Percentiles rank a stretch among this genome's conserved stretches.
phyloP scores from a whole-genome alignment of 345 rosid genomes.

The Bruguiera gymnorhiza region DNA sequence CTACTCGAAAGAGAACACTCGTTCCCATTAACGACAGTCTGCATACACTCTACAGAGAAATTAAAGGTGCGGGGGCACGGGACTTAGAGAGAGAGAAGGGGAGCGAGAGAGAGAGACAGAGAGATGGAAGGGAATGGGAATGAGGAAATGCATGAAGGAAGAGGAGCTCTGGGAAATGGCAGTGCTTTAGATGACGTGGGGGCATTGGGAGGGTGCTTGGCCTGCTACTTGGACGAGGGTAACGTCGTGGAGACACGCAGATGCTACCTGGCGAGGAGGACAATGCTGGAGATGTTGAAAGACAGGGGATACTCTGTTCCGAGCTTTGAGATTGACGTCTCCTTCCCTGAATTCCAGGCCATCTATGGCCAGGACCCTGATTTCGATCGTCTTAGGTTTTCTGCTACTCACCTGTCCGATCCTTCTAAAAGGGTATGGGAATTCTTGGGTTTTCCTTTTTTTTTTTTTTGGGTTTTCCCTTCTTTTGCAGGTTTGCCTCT shows the following conservation, averaged over 20 bases:
- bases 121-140: slow-evolving; percentile 9
- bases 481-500: slow-evolving; percentile 5
- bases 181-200: slow-evolving; percentile 7
- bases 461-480: too few relatives aligned
- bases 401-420: slow-evolving; percentile 48
- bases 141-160: neutral
- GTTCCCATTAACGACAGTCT: too few relatives aligned
- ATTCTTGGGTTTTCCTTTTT: neutral
- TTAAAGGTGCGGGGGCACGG: neutral
- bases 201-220: slow-evolving; percentile 37
- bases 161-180: slow-evolving; percentile 1
- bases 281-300: slow-evolving; percentile 74
- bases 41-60: too few relatives aligned
- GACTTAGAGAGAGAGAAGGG: neutral
- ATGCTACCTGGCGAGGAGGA: slow-evolving; percentile 62
- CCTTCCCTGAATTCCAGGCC: slow-evolving; percentile 65
- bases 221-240: slow-evolving; percentile 50
- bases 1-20: too few relatives aligned
- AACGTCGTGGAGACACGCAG: slow-evolving; percentile 63
- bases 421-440: slow-evolving; percentile 57
- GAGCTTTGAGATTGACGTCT: slow-evolving; percentile 51
- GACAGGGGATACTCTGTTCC: slow-evolving; percentile 77
- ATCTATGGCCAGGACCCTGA: slow-evolving; percentile 55
- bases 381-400: slow-evolving; percentile 56
- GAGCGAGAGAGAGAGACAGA: neutral